Evolutionary conservation across 2,329 filamentous ascomycete species (phyloP).

Genomic region (Akanthomyces uredinophilus): DNA sequence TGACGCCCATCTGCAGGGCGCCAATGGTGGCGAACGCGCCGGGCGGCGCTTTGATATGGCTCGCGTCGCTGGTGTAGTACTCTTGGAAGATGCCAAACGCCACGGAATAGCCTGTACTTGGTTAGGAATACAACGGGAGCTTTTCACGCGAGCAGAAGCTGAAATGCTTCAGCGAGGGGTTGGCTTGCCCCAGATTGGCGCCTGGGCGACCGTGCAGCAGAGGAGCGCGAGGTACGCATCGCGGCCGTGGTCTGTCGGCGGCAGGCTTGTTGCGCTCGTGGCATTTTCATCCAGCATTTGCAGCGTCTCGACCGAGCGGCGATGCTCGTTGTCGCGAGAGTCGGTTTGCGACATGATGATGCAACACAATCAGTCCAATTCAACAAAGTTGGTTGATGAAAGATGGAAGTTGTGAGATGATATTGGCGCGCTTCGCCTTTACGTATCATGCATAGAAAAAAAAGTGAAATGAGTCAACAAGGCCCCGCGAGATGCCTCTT

Average conservation of each 20-base stretch:
- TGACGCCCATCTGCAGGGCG: slow-evolving; percentile 35
- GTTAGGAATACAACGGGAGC: not conserved
- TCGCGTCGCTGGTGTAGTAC: slow-evolving; percentile 52
- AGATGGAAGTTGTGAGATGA: not conserved
- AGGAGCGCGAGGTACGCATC: slow-evolving; percentile 26
- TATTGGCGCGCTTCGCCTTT: not conserved
- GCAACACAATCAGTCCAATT: not conserved
- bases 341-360: not conserved
- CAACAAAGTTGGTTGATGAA: not conserved
- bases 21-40: slow-evolving; percentile 23
- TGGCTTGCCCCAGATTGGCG: slow-evolving; percentile 28
- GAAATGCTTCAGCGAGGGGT: not conserved
- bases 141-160: not conserved
- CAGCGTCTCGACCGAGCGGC: slow-evolving; percentile 4
- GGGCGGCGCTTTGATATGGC: slow-evolving; percentile 45
- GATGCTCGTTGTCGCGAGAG: not conserved
- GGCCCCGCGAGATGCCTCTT: not conserved
- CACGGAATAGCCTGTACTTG: slow-evolving; percentile 25
- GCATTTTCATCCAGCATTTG: slow-evolving; percentile 3
- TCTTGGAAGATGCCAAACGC: slow-evolving; percentile 64
- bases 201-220: slow-evolving; percentile 28
- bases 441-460: not conserved
- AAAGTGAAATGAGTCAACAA: not conserved
- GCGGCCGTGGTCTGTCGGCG: slow-evolving; percentile 26
- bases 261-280: slow-evolving; percentile 15